Base-by-base conservation (phyloP, 2,329 filamentous ascomycete species). In the Cordyceps javanica region DNA sequence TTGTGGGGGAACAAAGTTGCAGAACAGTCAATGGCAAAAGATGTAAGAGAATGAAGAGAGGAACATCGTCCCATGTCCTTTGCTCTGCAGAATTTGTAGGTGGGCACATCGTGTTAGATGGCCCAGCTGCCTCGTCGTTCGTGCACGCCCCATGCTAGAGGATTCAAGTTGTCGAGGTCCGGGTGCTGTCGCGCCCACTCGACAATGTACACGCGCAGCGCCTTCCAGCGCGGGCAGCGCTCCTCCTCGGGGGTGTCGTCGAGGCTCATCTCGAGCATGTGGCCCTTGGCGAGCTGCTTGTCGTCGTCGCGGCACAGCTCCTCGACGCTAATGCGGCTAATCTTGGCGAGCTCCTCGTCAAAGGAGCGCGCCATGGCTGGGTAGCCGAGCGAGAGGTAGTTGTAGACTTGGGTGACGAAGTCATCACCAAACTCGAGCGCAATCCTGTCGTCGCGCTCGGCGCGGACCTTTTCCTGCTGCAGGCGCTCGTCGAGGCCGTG, bases 351-450 rank as follows among this genome's bases (percentile, higher is more conserved):
- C 75, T 97, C 93, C 11, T 86, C 82, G 67, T 97, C 93, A 67
- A 90, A 97, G 38, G 83, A 81, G 23, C 88, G 84, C 11, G 92
- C 93, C 66, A 91, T 85, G 34, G 90, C 87, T 3, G 93, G 92
- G 70, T 97, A 97, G 5, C 93, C 93, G 5, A 97, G 81, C 0
- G 91, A 96, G 16, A 97, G 80, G 71, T 97, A 97, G 71, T 97
- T 97, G 79, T 95, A 97, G 8, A 97, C 92, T 72, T 97, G 93
- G 0, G 92, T 96, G 57, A 97, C 85, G 69, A 97, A 96, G 3
- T 78, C 78, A 69, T 96, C 90, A 60, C 87, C 79, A 66, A 94
- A 96, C 70, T 96, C 91, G 54, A 73, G 71, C 4, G 74, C 68
- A 60, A 85, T 82, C 64, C 79, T 78, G 53, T 81, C 79, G 61